Percentiles rank a stretch among this genome's conserved stretches.
Conservation (phyloP, 2,329 filamentous ascomycete species). For the Xylariales sp. region DNA sequence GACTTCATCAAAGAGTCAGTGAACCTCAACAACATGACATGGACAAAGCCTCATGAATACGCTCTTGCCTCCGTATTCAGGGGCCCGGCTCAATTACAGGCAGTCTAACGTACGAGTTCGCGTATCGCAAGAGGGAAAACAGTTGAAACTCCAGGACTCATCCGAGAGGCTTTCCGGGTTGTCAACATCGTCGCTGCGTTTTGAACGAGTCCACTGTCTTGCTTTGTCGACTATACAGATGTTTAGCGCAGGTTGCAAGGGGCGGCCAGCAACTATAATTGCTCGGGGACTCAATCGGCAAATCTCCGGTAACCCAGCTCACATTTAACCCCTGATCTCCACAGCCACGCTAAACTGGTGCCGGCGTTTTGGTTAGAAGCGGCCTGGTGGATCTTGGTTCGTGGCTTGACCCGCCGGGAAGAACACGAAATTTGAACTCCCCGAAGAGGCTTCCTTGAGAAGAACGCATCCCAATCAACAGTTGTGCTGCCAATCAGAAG, state of each 20-base stretch:
- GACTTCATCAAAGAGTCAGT: no score
- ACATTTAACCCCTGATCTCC: background rate
- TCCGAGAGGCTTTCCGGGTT: no score
- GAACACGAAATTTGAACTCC: slow-evolving; percentile 2
- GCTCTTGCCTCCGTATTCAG: no score
- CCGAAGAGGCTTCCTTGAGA: slow-evolving; percentile 1
- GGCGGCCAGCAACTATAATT: no score
- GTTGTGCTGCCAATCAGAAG: background rate
- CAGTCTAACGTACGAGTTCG: no score
- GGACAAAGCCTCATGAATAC: no score
- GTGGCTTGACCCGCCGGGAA: slow-evolving; percentile 3
- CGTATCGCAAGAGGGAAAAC: no score
- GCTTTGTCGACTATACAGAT: background rate
- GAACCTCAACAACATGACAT: no score
- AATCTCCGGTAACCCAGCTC: background rate
- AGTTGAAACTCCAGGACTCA: no score
- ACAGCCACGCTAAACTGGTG: slow-evolving; percentile 6
- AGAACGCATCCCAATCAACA: background rate
- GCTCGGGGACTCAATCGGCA: background rate
- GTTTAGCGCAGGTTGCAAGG: background rate
- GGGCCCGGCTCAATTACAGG: no score
- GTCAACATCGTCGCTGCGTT: no score
- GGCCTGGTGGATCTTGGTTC: background rate
- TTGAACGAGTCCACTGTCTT: background rate
- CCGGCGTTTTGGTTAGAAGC: background rate